A percentile compares a stretch with the other conserved stretches of the same genome.
phyloP scores from a whole-genome alignment of 2,329 filamentous ascomycete species.

The Calcarisporium arbuscula region DNA sequence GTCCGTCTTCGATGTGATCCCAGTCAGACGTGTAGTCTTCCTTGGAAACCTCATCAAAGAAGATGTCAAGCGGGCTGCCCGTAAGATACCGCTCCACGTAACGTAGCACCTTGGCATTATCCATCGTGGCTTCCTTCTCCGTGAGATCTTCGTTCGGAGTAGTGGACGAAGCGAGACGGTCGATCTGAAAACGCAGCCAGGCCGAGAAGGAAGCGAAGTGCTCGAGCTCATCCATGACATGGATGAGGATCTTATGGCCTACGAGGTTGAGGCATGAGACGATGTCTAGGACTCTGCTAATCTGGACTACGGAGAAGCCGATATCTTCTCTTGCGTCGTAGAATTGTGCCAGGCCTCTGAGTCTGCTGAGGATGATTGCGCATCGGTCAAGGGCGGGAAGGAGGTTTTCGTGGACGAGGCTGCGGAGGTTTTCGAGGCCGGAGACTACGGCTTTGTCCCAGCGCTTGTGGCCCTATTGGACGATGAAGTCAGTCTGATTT shows the following conservation, averaged over 20 bases:
- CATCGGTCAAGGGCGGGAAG: conserved; percentile 82
- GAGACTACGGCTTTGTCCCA: conserved; percentile 85
- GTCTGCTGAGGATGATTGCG: conserved; percentile 70
- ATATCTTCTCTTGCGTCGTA: conserved; percentile 61
- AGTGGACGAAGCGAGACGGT: conserved; percentile 61
- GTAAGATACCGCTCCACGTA: conserved; percentile 71
- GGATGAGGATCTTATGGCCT: conserved; percentile 64
- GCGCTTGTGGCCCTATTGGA: conserved; percentile 81
- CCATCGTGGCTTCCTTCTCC: conserved; percentile 71
- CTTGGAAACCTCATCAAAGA: conserved; percentile 44
- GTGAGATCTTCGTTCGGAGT: conserved; percentile 62
- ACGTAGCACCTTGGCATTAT: conserved; percentile 63
- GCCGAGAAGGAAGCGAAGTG: conserved; percentile 72
- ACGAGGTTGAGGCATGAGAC: conserved; percentile 70
- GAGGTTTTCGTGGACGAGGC: conserved; percentile 78
- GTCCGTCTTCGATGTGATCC: conserved; percentile 36
- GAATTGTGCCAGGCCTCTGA: conserved; percentile 78
- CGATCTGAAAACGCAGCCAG: conserved; percentile 81
- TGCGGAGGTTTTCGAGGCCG: conserved; percentile 71
- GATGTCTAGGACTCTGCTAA: conserved; percentile 62
- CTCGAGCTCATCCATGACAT: conserved; percentile 68
- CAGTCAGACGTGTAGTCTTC: conserved; percentile 46
- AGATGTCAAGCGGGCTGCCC: conserved; percentile 57
- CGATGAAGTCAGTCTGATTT: neutral
- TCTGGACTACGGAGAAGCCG: conserved; percentile 57